Evolutionary conservation across 345 rosid species (phyloP), one percentile per base, ranked within the genome.

Genomic region (Arabis hirsuta): DNA sequence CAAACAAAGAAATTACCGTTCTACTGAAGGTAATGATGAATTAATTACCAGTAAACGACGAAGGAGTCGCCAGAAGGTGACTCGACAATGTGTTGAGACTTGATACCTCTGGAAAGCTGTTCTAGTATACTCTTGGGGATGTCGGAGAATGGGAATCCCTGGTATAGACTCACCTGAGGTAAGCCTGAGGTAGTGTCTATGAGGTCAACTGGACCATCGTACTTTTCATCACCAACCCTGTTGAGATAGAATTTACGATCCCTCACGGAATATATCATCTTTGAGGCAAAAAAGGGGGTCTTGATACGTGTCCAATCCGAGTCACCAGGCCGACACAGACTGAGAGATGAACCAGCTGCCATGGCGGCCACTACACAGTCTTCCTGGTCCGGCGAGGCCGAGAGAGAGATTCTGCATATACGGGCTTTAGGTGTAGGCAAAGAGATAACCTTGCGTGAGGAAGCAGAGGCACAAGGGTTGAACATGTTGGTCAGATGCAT

Each of bases 261-360:
- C 16, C 42, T 54, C 5, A 0, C 29, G 0, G 71, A 67, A 42
- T 67, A 67, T 27, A 1, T 42, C 19, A 67, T 10, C 12, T 3
- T 0, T 0, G 42, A 5, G 5, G 11, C 7, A 1, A 0, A 11
- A 67, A 14, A 6, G 0, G 72, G 72, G 42, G 27, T 8, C 7
- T 24, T 0, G 53, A 54, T 0, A 4, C 0, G 53, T 54, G 53
- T 67, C 63, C 54, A 67, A 11, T 31, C 63, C 12, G 63, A 55
- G 55, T 68, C 72, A 55, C 63, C 63, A 14, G 43, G 62, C 20
- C 72, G 52, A 29, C 72, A 67, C 72, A 67, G 7, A 3, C 29
- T 26, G 50, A 66, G 0, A 10, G 14, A 26, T 9, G 12, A 0
- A 52, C 16, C 0, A 24, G 0, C 2, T 3, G 60, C 12, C 31